Conservation (phyloP, 768 basidiomycete genomes). For the Pleurotus tuoliensis region DNA sequence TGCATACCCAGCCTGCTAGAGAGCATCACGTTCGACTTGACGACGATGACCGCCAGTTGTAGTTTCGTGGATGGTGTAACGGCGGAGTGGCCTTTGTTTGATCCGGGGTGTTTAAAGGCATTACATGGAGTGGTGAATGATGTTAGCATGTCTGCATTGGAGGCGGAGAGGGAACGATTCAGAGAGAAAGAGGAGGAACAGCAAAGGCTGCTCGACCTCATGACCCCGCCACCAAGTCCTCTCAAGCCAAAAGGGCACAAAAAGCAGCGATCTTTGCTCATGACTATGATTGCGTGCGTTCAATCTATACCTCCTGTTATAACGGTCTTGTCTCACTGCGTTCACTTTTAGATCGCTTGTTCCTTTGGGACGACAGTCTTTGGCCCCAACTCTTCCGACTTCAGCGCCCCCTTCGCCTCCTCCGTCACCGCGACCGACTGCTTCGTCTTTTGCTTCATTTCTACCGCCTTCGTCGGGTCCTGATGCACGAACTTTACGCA, state of each 20-base stretch:
- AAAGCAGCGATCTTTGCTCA: conserved; percentile 67
- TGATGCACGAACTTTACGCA: conserved; percentile 44
- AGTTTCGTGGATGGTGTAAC: conserved; percentile 53
- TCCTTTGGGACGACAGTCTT: conserved; percentile 27
- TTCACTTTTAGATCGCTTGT: conserved; percentile 16
- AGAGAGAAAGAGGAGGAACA: conserved; percentile 26
- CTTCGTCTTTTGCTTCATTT: conserved; percentile 13
- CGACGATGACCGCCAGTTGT: conserved; percentile 40
- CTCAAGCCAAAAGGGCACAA: conserved; percentile 49
- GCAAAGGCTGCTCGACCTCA: conserved; percentile 14
- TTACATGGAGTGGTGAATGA: conserved; percentile 50
- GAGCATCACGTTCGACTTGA: conserved; percentile 62
- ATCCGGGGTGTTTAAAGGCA: conserved; percentile 34
- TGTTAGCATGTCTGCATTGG: conserved; percentile 45
- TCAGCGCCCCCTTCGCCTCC: conserved; percentile 24
- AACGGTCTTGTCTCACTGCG: conserved; percentile 13
- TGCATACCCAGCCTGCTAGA: conserved; percentile 51
- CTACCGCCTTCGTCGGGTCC: conserved; percentile 18
- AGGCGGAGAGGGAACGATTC: conserved; percentile 32
- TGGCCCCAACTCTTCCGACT: conserved; percentile 25
- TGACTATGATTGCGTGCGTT: conserved; percentile 61
- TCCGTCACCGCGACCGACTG: conserved; percentile 23
- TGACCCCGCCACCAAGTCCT: conserved; percentile 19
- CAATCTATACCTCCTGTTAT: not conserved
- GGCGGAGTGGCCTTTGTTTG: conserved; percentile 43